phyloP scores from a whole-genome alignment of 768 basidiomycete species.

The Strobilomyces echinocephalus region DNA sequence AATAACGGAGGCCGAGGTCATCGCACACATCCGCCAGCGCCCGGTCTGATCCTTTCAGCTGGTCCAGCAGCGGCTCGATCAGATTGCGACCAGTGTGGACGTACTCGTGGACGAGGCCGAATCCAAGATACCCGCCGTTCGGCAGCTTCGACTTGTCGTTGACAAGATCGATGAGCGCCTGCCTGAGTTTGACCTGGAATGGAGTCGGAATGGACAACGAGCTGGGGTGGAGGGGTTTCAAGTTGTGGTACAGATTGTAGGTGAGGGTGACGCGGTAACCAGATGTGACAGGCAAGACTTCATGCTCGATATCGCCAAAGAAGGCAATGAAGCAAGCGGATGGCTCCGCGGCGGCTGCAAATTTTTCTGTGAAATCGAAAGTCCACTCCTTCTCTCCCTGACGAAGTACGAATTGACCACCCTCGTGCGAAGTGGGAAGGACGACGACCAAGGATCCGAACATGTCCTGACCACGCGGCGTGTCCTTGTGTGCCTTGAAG shows the following conservation, averaged over 20 bases:
- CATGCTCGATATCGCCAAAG: constrained; percentile 41
- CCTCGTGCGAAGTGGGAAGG: constrained; percentile 35
- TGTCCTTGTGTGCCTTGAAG: constrained; percentile 21
- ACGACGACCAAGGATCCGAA: constrained; percentile 50
- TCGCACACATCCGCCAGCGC: constrained; percentile 6
- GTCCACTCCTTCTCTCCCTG: constrained; percentile 4
- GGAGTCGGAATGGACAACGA: background rate
- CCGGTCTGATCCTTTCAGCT: constrained; percentile 13
- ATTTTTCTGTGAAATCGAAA: background rate
- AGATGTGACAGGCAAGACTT: constrained; percentile 38
- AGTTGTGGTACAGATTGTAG: constrained; percentile 34
- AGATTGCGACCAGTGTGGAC: background rate
- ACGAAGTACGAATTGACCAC: constrained; percentile 12
- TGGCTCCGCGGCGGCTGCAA: background rate
- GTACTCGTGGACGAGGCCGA: constrained; percentile 15
- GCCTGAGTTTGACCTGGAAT: background rate
- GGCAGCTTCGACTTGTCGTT: constrained; percentile 2
- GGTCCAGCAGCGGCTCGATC: background rate
- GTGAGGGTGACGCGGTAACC: constrained; percentile 45
- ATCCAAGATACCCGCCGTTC: constrained; percentile 11
- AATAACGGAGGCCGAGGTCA: constrained; percentile 4
- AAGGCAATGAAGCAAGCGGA: constrained; percentile 39
- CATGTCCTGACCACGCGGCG: constrained; percentile 37
- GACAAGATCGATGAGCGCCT: background rate
- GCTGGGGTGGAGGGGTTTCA: background rate